These are phyloP conservation scores for Lepidium didymum DNA, from an alignment of 345 rosid species.

Conservation along the genomic window DNA sequence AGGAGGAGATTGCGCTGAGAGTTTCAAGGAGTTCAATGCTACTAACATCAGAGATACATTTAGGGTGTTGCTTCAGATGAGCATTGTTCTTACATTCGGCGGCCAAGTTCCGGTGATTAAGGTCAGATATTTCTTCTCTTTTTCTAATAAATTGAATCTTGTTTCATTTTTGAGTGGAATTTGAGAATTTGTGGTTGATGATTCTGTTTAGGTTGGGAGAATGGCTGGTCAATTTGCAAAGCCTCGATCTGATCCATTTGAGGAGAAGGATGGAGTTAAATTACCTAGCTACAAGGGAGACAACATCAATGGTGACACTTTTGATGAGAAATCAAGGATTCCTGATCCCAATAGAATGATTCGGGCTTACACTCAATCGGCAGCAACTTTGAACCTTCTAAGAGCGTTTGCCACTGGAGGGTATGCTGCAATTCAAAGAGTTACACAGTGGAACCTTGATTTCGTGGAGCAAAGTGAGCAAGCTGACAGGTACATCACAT, in stretches of 20 bases:
- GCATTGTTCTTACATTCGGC: slow-evolving; percentile 53
- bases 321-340: slow-evolving; percentile 46
- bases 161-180: neutral
- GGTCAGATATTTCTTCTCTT: slow-evolving; percentile 24
- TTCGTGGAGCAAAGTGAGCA: slow-evolving; percentile 52
- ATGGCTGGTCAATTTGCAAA: slow-evolving; percentile 68
- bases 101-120: slow-evolving; percentile 54
- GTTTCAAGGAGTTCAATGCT: slow-evolving; percentile 53
- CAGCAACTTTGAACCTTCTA: slow-evolving; percentile 59
- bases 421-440: slow-evolving; percentile 59
- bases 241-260: slow-evolving; percentile 45
- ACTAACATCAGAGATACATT: slow-evolving; percentile 43
- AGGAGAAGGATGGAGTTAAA: slow-evolving; percentile 49
- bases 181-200: neutral
- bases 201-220: slow-evolving; percentile 45
- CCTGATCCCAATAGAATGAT: slow-evolving; percentile 57
- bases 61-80: slow-evolving; percentile 54
- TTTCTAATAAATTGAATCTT: neutral
- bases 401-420: slow-evolving; percentile 67
- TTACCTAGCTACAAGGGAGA: slow-evolving; percentile 58
- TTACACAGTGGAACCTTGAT: slow-evolving; percentile 62
- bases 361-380: slow-evolving; percentile 50
- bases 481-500: slow-evolving; percentile 42
- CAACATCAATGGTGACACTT: slow-evolving; percentile 52
- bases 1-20: slow-evolving; percentile 59